A percentile compares a stretch with the other conserved stretches of the same genome.
phyloP scores from a whole-genome alignment of 345 rosid genomes.

The Combretum micranthum region DNA sequence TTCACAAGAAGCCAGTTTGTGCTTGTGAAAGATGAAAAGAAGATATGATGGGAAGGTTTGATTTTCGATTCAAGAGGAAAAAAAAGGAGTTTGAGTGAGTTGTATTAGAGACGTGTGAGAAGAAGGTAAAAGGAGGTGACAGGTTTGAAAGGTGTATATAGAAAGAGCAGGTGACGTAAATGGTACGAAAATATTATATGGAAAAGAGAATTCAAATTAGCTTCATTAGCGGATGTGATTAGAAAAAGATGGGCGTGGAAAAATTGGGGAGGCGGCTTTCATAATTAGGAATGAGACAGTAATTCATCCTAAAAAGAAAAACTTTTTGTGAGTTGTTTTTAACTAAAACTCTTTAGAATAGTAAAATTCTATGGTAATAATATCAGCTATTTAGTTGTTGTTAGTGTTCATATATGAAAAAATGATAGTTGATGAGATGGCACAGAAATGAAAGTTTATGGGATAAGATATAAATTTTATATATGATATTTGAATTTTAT shows the following conservation, averaged over 20 bases:
- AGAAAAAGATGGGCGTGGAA: conserved; percentile 1
- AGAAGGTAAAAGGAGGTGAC: not conserved
- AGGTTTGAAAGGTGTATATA: conserved; percentile 2
- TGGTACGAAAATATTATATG: not conserved
- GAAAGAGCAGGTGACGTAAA: not conserved
- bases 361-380: no score
- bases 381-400: no score
- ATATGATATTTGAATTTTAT: no score
- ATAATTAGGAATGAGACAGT: conserved; percentile 1
- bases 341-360: no score
- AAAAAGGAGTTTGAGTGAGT: not conserved
- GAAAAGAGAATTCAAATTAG: not conserved
- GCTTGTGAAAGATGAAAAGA: conserved; percentile 1
- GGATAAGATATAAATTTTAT: no score
- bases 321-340: no score
- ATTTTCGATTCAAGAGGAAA: not conserved
- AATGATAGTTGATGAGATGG: no score
- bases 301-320: not conserved
- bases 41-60: not conserved
- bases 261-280: conserved; percentile 8
- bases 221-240: conserved; percentile 6
- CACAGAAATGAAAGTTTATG: no score
- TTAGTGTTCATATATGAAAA: no score
- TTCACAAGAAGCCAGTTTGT: not conserved
- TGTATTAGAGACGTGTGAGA: conserved; percentile 1